Evolutionary conservation across 768 basidiomycete genomes (phyloP), one percentile per base, ranked within the genome.

Genomic region (Agaricus sinodeliciosus): DNA sequence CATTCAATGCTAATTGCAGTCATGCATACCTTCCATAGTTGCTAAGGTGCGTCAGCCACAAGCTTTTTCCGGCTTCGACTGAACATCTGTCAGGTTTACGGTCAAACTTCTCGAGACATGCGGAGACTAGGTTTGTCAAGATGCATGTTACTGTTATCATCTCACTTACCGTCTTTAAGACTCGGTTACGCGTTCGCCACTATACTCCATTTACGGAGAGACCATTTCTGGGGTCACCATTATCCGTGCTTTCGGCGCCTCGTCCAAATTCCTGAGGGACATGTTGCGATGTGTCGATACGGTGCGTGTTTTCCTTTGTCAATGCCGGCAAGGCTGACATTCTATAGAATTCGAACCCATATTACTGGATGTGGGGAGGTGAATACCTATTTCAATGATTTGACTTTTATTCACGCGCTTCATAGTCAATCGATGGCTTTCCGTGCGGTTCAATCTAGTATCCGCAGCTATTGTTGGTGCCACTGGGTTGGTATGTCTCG

Each of bases 341-440:
- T 12, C 25, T 51, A 19, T 51, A 77, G 74, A 78, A 77, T 54
- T 61, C 81, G 13, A 89, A 81, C 62, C 89, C 89, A 3, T 87
- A 82, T 64, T 92, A 88, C 62, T 94, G 93, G 93, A 86, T 88
- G 79, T 93, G 88, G 90, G 87, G 83, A 71, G 83, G 84, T 87
- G 63, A 49, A 72, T 25, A 37, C 3, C 25, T 19, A 15, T 44
- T 15, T 13, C n/a, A 47, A 4, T 54, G n/a, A 51, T 25, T 34
- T 49, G 18, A 25, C 22, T 50, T 25, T 18, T 37, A 8, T 37
- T 54, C 36, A 49, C 22, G 12, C 42, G 16, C 34, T 43, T 46
- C 47, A 3, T 56, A 89, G 90, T 94, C 15, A 94, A 93, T 64
- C 84, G 92, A 41, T 97, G 94, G 94, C 73, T 94, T 43, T 87